Evolutionary conservation across 2,329 filamentous ascomycete species (phyloP), one percentile per base, ranked within the genome.

Genomic region (Ophiostoma fasciatum): DNA sequence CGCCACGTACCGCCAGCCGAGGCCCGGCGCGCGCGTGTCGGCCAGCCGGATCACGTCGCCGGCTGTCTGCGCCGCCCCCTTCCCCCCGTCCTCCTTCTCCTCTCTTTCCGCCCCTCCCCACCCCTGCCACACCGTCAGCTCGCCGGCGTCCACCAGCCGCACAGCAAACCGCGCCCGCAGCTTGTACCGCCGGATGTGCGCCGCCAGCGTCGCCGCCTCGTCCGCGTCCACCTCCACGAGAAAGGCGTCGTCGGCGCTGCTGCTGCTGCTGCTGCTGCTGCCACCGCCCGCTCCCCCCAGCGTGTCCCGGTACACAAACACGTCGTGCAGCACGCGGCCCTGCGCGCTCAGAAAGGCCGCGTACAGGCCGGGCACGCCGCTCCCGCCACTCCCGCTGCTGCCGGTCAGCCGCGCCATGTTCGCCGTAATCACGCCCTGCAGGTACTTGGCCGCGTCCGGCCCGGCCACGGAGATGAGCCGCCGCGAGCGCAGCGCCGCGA

Each of bases 381-480:
- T 55, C 25, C 28, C 10, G 30, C 43, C 22, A 45, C 28, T 44
- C 50, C 42, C 42, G 57, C 51, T 40, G 60, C 44, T 19, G 43
- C 51, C 7, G 14, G 28, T 21, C 31, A 41, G 36, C 3, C 35
- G 60, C 49, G 0, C 68, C 57, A 84, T 69, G 43, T 77, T 79
- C 43, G 78, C 72, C 1, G 88, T 94, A 44, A 90, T 71, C 38
- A 93, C 72, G 36, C 88, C 87, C 55, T 96, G 85, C 3, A 98
- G 70, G 57, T 87, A 96, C 46, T 79, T 78, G 31, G 79, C 69
- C 22, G 84, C 76, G 49, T 94, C 88, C 4, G 66, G 66, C 3
- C 90, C 90, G 13, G 76, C 71, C 43, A 96, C 63, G 28, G 78
- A 78, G 46, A 98, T 76, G 30, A 96, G 67, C 35, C 75, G 74